phyloP scores from a whole-genome alignment of 208 protist species.

The Acanthamoeba lenticulata region DNA sequence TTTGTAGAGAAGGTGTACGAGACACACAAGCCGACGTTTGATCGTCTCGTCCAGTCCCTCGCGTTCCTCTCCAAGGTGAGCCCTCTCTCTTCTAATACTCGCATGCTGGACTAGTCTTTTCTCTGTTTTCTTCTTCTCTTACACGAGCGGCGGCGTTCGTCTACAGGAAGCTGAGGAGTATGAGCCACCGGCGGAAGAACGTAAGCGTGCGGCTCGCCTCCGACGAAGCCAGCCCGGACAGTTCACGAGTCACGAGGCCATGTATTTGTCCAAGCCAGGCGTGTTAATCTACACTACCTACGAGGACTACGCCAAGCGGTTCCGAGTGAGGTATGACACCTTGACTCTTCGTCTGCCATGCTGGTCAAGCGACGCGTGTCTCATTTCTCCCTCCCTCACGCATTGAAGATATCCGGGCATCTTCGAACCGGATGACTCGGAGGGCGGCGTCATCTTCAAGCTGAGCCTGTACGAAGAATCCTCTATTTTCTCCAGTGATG shows the following conservation, averaged over 20 bases:
- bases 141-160: too few species aligned
- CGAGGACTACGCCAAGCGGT: neutral
- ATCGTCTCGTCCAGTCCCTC: neutral
- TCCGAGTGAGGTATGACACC: slow-evolving; percentile 25
- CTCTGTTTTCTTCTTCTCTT: neutral
- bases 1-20: neutral
- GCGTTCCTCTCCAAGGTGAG: neutral
- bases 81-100: neutral
- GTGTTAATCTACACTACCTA: neutral
- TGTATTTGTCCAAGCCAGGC: neutral
- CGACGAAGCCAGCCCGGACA: neutral
- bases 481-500: neutral
- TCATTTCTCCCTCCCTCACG: neutral
- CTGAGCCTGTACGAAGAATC: neutral
- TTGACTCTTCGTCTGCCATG: too few species aligned
- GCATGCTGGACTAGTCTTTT: too few species aligned
- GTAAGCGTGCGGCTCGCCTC: neutral
- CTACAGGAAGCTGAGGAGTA: slow-evolving; percentile 34
- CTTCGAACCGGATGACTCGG: neutral
- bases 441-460: neutral
- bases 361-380: neutral
- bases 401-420: neutral
- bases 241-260: neutral
- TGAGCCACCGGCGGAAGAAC: neutral
- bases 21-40: neutral